These are phyloP conservation scores for Aspergillus neotritici DNA, from an alignment of 2,329 filamentous ascomycete species.

Conservation along the genomic window DNA sequence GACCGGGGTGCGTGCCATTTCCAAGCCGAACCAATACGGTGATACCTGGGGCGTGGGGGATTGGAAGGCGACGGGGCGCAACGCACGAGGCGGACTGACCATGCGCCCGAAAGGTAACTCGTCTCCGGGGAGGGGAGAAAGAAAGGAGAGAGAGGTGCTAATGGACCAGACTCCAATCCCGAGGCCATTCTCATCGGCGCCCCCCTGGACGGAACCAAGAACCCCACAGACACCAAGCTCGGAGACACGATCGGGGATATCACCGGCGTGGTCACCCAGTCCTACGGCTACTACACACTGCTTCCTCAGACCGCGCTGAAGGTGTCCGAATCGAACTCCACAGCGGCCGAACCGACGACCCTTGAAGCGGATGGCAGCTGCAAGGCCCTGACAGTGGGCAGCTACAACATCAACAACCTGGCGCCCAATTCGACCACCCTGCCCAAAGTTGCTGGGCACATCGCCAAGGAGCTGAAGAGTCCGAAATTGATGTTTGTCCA, in stretches of 20 bases:
- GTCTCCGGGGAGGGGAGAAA: too few species aligned
- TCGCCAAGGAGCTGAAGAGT: constrained; percentile 57
- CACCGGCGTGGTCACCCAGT: constrained; percentile 61
- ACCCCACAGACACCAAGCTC: constrained; percentile 55
- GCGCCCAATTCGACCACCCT: constrained; percentile 52
- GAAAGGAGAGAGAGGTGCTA: too few species aligned
- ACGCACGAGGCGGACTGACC: constrained; percentile 60
- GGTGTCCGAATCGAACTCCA: constrained; percentile 42
- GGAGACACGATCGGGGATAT: constrained; percentile 62
- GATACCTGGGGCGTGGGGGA: constrained; percentile 65
- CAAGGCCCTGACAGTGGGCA: constrained; percentile 56
- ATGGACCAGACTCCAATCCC: constrained; percentile 56
- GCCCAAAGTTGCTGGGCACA: constrained; percentile 56
- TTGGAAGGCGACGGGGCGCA: constrained; percentile 59
- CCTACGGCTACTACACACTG: constrained; percentile 64
- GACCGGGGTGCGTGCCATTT: constrained; percentile 51
- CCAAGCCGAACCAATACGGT: constrained; percentile 58
- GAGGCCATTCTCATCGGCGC: constrained; percentile 61
- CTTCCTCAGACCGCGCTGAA: constrained; percentile 57
- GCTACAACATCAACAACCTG: constrained; percentile 68
- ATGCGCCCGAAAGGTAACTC: constrained; percentile 50
- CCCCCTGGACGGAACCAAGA: constrained; percentile 60
- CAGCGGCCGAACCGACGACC: constrained; percentile 47
- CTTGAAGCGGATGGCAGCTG: constrained; percentile 50
- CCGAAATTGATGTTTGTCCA: constrained; percentile 65